Evolutionary conservation across 2,329 filamentous ascomycete species (phyloP), one percentile per base, ranked within the genome.

Genomic region (Dothidotthia symphoricarpi): DNA sequence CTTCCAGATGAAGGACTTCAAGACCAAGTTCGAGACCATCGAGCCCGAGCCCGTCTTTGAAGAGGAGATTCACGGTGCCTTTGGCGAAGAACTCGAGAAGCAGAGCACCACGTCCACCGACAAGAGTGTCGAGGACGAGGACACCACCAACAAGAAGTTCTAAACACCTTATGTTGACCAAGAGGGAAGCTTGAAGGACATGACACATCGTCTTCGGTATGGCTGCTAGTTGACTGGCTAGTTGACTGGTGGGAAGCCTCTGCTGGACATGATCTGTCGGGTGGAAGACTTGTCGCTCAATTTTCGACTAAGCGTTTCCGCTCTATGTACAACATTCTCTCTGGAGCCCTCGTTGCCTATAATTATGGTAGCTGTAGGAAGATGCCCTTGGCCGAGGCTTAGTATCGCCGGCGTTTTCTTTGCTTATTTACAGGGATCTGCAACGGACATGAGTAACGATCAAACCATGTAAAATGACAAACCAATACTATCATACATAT

Each of bases 11-110:
- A 77, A 80, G 44, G 81, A 90, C 66, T 88, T 95, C 74, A 94
- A 93, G 78, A 95, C 90, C 70, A 98, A 98, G 74, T 97, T 96
- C 66, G 93, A 98, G 70, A 76, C 86, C 55, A 78, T 88, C 64
- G 93, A 97, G 57, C 76, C 81, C 13, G 91, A 97, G 61, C 90
- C 89, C 27, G 86, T 95, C 61, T 95, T 95, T 54, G 89, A 97
- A 67, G 90, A 96, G 70, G 78, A 80, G 37, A 47, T 93, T 42
- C 88, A 94, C 61, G 88, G 87, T 19, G 77, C 83, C 13, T 58
- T 69, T 34, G 71, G 73, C 17, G 78, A 80, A 34, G 73, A 80
- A 34, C 61, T 70, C 38, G 77, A 83, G 45, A 75, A 77, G 68
- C 69, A 73, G 61, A 74, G 72, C 57, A 75, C 69, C 16, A 57